These are phyloP conservation scores for Fusarium paranaense DNA, from an alignment of 2,329 filamentous ascomycete species.

Conservation along the genomic window DNA sequence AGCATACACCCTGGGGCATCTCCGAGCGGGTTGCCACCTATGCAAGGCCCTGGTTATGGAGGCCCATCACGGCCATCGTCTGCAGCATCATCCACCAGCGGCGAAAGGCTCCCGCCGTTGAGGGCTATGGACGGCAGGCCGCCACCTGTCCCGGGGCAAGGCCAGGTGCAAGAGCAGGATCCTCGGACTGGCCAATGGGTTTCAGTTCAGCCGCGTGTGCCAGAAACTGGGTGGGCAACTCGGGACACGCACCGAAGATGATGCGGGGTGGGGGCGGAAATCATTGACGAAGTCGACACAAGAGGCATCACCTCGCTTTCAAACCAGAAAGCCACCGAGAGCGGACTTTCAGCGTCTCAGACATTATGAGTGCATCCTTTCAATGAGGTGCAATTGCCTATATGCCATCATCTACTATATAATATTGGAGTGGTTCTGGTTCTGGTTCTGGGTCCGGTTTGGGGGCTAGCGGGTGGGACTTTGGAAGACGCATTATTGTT, in stretches of 20 bases:
- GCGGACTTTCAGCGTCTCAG: slow-evolving; percentile 13
- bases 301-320: slow-evolving; percentile 11
- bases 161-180: slow-evolving; percentile 50
- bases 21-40: slow-evolving; percentile 55
- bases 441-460: slow-evolving; percentile 27
- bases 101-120: slow-evolving; percentile 62
- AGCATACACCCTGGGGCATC: slow-evolving; percentile 46
- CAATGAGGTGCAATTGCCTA: slow-evolving; percentile 1
- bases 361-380: neutral
- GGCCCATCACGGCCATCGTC: slow-evolving; percentile 53
- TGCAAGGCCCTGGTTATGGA: slow-evolving; percentile 54
- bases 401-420: slow-evolving; percentile 31
- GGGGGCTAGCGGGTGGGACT: slow-evolving; percentile 37
- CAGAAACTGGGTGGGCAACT: slow-evolving; percentile 54
- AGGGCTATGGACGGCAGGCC: slow-evolving; percentile 56
- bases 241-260: slow-evolving; percentile 39
- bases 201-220: slow-evolving; percentile 45
- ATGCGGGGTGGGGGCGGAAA: slow-evolving; percentile 33
- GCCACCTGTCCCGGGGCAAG: slow-evolving; percentile 40
- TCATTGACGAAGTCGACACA: neutral
- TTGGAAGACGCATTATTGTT: slow-evolving; percentile 46
- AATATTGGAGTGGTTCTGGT: slow-evolving; percentile 37
- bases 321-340: neutral
- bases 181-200: slow-evolving; percentile 52
- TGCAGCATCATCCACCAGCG: slow-evolving; percentile 51